Percentiles rank a stretch among this genome's conserved stretches.
Evolutionary conservation across 2,329 filamentous ascomycete species (phyloP).

Genomic region (Calonectria pauciramosa): DNA sequence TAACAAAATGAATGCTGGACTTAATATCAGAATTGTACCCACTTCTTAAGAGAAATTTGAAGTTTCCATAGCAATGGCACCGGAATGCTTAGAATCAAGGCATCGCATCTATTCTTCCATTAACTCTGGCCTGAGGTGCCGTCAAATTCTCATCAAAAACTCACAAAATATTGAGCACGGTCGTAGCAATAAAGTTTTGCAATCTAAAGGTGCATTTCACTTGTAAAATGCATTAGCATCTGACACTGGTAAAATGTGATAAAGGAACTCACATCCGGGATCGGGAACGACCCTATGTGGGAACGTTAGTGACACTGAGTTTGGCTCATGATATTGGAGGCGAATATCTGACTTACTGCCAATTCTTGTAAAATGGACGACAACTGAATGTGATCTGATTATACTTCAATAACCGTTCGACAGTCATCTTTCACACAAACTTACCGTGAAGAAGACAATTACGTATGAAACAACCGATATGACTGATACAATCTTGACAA

Average conservation of each 20-base stretch:
- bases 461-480: conserved; percentile 22
- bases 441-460: conserved; percentile 38
- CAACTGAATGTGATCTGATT: conserved; percentile 39
- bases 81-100: conserved; percentile 35
- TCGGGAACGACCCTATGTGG: conserved; percentile 32
- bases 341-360: conserved; percentile 35
- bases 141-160: neutral
- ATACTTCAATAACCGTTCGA: neutral
- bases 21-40: accelerated
- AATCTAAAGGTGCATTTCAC: conserved; percentile 32
- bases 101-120: conserved; percentile 25
- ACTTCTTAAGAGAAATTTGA: conserved; percentile 37
- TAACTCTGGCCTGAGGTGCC: neutral
- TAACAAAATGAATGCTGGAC: no score
- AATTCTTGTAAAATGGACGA: conserved; percentile 38
- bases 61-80: conserved; percentile 41
- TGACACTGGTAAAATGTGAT: neutral
- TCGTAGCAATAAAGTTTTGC: conserved; percentile 38
- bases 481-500: conserved; percentile 34
- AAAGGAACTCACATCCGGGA: conserved; percentile 28
- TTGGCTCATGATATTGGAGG: no score
- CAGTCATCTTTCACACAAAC: neutral
- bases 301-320: conserved; percentile 6
- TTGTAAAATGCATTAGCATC: neutral
- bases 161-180: conserved; percentile 39